Conservation (phyloP, 148 eudicot species). For the Heliosperma pusillum region DNA sequence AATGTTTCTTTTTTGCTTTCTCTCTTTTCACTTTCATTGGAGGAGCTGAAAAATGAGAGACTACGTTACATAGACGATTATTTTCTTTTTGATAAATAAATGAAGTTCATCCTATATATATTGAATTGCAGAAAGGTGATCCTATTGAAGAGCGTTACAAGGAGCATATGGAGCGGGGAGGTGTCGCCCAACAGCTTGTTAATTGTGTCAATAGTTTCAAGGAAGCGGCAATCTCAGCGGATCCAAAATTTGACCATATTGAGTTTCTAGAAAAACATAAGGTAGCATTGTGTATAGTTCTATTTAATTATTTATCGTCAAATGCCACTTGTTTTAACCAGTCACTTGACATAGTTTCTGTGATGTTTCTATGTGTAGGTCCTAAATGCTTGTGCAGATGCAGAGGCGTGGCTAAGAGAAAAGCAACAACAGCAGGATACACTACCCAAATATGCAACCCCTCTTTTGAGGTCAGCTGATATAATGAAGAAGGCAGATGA, state of each 20-base stretch:
- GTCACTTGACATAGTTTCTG: not conserved
- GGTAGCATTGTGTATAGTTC: slow-evolving; percentile 28
- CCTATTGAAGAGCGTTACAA: slow-evolving; percentile 85
- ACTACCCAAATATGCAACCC: slow-evolving; percentile 66
- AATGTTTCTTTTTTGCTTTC: not conserved
- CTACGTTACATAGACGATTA: too few species aligned
- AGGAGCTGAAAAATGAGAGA: too few species aligned
- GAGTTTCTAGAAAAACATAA: slow-evolving; percentile 76
- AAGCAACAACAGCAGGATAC: slow-evolving; percentile 75
- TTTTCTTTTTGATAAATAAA: not conserved
- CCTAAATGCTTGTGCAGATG: slow-evolving; percentile 60
- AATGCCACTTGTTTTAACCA: not conserved
- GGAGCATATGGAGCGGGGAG: slow-evolving; percentile 66
- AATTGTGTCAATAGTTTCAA: slow-evolving; percentile 60
- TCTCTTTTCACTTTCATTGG: not conserved
- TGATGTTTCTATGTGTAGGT: slow-evolving; percentile 35
- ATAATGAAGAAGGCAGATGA: slow-evolving; percentile 71
- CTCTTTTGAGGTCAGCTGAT: slow-evolving; percentile 69
- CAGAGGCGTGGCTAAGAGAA: slow-evolving; percentile 87
- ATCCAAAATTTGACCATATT: slow-evolving; percentile 86
- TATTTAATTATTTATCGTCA: not conserved
- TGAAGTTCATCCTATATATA: too few species aligned
- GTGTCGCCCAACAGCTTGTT: slow-evolving; percentile 49
- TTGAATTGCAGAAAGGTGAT: slow-evolving; percentile 63
- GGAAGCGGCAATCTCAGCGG: slow-evolving; percentile 64